phyloP scores from a whole-genome alignment of 2,329 filamentous ascomycete genomes.

The Arthrobotrys musiformis region DNA sequence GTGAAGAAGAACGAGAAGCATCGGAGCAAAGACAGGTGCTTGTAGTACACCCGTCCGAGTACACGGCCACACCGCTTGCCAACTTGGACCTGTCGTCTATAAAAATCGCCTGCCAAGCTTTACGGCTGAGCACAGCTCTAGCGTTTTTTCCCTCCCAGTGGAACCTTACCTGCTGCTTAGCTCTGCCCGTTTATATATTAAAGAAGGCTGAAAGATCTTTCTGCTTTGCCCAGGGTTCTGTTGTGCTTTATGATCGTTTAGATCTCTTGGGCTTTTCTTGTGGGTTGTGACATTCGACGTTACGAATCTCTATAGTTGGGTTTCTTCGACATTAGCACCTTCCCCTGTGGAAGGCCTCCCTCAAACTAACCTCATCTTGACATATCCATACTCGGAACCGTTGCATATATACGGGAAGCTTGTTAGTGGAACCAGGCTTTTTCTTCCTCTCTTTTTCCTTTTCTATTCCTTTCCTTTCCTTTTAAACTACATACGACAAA shows the following conservation, averaged over 20 bases:
- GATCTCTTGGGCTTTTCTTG: conserved; percentile 40
- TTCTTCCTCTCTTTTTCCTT: neutral
- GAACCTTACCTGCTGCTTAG: conserved; percentile 2
- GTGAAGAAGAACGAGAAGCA: conserved; percentile 1
- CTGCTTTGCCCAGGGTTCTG: conserved; percentile 31
- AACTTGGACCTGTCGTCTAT: conserved; percentile 16
- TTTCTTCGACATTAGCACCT: conserved; percentile 32
- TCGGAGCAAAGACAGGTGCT: neutral
- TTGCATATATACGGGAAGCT: neutral
- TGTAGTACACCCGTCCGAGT: conserved; percentile 21
- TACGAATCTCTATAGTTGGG: conserved; percentile 16
- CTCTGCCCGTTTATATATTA: conserved; percentile 39
- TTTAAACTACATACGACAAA: conserved; percentile 31
- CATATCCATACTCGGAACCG: neutral
- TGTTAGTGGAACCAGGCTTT: conserved; percentile 1
- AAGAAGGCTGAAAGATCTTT: conserved; percentile 40
- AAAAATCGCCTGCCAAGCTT: conserved; percentile 52
- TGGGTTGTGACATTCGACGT: conserved; percentile 18
- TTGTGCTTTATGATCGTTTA: conserved; percentile 44
- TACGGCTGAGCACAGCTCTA: conserved; percentile 54
- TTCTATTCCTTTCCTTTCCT: conserved; percentile 17
- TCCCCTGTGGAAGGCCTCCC: conserved; percentile 27
- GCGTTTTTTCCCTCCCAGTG: conserved; percentile 23
- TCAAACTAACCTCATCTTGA: neutral
- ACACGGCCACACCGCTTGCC: conserved; percentile 50